Evolutionary conservation across 306 rosid species (phyloP).

Genomic region (Prunus davidiana): DNA sequence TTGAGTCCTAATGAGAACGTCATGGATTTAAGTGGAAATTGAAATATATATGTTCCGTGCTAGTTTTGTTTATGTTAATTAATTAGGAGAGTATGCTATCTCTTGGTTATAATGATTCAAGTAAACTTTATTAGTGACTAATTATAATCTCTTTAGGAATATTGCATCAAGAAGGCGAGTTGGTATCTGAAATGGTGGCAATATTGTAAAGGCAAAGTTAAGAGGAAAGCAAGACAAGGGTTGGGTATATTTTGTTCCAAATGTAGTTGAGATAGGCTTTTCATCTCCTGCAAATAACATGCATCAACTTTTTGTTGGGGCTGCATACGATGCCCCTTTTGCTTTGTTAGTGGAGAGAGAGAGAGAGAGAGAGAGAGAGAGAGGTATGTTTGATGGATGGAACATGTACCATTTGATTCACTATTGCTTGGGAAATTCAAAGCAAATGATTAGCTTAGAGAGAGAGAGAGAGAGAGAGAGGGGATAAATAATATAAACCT

Average conservation of each 20-base stretch:
- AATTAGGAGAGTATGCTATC: no score
- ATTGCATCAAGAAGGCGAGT: not conserved
- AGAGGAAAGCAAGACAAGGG: not conserved
- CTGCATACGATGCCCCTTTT: not conserved
- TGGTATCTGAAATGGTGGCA: not conserved
- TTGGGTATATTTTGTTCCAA: conserved; percentile 5
- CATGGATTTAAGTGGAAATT: not conserved
- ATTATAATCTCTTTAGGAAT: not conserved
- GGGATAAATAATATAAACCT: not conserved
- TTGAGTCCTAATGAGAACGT: not conserved
- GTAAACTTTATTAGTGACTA: not conserved
- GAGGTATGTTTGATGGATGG: conserved; percentile 37
- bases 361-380: no score
- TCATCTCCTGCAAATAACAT: conserved; percentile 2
- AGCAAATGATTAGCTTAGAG: conserved; percentile 63
- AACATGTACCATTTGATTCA: conserved; percentile 69
- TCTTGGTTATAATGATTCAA: not conserved
- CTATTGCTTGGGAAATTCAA: conserved; percentile 53
- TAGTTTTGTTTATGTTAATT: no score
- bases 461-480: conserved; percentile 8
- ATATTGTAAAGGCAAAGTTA: not conserved
- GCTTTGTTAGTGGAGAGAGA: not conserved
- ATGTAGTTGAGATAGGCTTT: not conserved
- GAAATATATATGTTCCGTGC: not conserved
- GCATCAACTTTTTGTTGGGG: conserved; percentile 3